Percentiles rank a stretch among this genome's conserved stretches.
Evolutionary conservation across 352 stramenopile species (phyloP).

Genomic region (Plasmopara viticola): DNA sequence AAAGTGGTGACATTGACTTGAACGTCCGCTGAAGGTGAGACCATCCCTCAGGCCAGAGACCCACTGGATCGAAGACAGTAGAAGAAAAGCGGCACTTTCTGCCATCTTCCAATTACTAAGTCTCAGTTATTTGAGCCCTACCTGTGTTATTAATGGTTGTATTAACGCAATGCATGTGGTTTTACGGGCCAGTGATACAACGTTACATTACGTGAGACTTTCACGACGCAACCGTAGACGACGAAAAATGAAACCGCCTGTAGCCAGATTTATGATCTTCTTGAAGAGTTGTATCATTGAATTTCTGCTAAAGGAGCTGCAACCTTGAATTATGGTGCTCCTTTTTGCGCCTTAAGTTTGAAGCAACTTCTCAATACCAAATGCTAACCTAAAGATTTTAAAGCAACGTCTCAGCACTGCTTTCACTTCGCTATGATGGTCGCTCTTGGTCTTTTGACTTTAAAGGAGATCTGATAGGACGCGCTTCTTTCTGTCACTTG

Average conservation of each 20-base stretch:
- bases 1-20: constrained; percentile 21
- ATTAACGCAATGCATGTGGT: not conserved
- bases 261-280: not conserved
- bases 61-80: constrained; percentile 14
- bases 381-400: too few relatives aligned
- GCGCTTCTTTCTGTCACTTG: too few relatives aligned
- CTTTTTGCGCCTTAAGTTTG: too few relatives aligned
- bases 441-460: too few relatives aligned
- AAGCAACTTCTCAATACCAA: too few relatives aligned
- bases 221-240: not conserved
- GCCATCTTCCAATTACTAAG: not conserved
- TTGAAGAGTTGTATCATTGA: too few relatives aligned
- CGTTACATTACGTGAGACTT: not conserved
- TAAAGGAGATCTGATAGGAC: too few relatives aligned
- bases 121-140: not conserved
- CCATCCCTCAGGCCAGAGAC: constrained; percentile 14
- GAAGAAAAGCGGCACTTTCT: constrained; percentile 7
- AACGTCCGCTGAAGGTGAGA: constrained; percentile 15
- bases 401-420: too few relatives aligned
- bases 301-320: too few relatives aligned
- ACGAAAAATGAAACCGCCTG: not conserved
- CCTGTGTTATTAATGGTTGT: not conserved
- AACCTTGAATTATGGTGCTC: too few relatives aligned
- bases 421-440: too few relatives aligned
- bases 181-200: not conserved